A percentile compares a stretch with the other conserved stretches of the same genome.
Evolutionary conservation across 305 asterid species (phyloP).

Genomic region (Fraxinus paxiana): DNA sequence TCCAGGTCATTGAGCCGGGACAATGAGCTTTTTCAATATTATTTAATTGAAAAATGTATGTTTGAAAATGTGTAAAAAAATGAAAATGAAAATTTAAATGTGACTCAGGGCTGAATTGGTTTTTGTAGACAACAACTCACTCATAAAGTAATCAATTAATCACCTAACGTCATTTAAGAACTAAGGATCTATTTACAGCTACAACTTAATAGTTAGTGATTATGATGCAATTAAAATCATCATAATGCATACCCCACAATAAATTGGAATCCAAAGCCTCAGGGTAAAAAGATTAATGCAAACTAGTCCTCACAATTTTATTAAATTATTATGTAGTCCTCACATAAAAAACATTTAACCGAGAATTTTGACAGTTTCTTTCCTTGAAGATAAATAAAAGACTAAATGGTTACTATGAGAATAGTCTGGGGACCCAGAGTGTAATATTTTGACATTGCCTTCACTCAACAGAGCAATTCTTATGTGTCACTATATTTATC

Average conservation of each 20-base stretch:
- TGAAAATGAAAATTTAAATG: too few relatives aligned
- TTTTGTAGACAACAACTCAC: neutral
- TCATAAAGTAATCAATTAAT: neutral
- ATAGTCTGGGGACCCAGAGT: neutral
- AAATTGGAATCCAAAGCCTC: neutral
- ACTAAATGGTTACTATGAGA: neutral
- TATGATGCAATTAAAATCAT: neutral
- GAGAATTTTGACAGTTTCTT: neutral
- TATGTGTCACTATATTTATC: slow-evolving; percentile 4
- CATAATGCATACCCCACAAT: neutral
- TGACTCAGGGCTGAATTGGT: neutral
- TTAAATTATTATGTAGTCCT: neutral
- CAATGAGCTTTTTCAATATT: too few relatives aligned
- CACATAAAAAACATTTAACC: neutral
- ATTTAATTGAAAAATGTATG: too few relatives aligned
- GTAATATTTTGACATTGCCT: neutral
- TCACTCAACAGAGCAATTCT: neutral
- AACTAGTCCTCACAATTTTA: neutral
- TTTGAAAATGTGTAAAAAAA: too few relatives aligned
- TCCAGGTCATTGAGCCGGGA: too few relatives aligned
- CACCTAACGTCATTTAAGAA: neutral
- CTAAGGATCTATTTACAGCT: neutral
- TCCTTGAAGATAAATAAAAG: neutral
- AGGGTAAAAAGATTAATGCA: neutral
- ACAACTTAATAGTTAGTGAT: neutral